Evolutionary conservation across 371 early-diverging fungal species (phyloP).

Genomic region (Mortierella sp.): DNA sequence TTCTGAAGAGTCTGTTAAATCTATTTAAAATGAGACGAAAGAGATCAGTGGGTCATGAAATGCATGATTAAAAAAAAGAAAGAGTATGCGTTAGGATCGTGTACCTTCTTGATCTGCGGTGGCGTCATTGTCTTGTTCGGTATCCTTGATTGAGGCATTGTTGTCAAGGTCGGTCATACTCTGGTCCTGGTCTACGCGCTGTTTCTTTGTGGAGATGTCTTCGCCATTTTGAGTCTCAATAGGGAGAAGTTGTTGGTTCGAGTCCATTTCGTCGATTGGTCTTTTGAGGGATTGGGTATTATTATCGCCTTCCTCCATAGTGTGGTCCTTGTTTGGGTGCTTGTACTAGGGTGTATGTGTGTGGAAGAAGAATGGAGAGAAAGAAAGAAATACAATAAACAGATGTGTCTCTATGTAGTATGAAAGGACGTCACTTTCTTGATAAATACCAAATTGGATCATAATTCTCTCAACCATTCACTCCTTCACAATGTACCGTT

Average conservation of each 20-base stretch:
- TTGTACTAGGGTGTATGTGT: too few species aligned
- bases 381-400: too few species aligned
- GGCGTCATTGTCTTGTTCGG: background rate
- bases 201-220: constrained; percentile 27
- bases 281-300: constrained; percentile 24
- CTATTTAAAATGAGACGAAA: background rate
- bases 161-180: background rate
- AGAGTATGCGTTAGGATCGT: background rate
- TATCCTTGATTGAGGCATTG: background rate
- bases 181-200: constrained; percentile 23
- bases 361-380: too few species aligned
- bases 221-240: background rate
- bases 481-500: constrained; percentile 11
- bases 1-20: constrained; percentile 11
- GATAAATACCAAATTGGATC: too few species aligned
- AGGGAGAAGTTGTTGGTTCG: background rate
- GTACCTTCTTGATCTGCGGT: constrained; percentile 2
- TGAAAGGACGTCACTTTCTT: too few species aligned
- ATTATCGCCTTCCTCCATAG: constrained; percentile 23
- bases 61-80: background rate
- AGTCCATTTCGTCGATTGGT: constrained; percentile 1
- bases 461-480: too few species aligned
- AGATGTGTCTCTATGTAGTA: too few species aligned
- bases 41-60: background rate
- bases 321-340: background rate